Evolutionary conservation across 768 basidiomycete species (phyloP), one percentile per base, ranked within the genome.

Genomic region (Amanita brunnescens): DNA sequence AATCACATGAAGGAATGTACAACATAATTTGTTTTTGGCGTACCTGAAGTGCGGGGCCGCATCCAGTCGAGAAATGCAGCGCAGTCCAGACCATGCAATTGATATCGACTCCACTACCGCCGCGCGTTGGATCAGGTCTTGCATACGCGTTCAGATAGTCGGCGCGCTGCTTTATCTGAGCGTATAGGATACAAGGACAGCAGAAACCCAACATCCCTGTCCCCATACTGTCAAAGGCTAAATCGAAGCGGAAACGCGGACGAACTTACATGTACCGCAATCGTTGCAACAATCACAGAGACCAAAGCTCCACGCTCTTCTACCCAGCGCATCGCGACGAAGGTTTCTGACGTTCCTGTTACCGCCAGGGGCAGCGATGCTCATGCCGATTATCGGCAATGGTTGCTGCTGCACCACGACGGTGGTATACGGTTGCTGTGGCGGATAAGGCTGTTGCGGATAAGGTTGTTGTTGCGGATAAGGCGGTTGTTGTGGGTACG

Each of bases 121-220:
- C 73, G 21, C 64, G 63, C 20, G 62, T 59, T 4, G 69, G 72
- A 49, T 73, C 68, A 20, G 71, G 68, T 18, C 49, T 54, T 16
- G 69, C 72, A 16, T 70, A 59, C 1, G 26, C 39, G 32, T 64
- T 57, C 40, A 77, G 59, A 51, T 74, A 67, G 32, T 73, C 67
- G 44, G 66, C 58, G 40, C 75, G 73, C 26, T 60, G 61, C 58
- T 70, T 73, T 61, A 68, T 66, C 52, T 70, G 61, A 26, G 65
- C 62, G 58, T 73, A 74, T 44, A 66, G 54, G 51, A 74, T 53
- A 58, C 72, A 75, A 0, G 75, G 74, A 59, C 64, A 70, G 59
- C 61, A 75, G 26, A 61, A 70, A 1, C 72, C 60, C n/a, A 71
- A 51, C 45, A 67, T 54, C 53, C 68, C 74, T 76, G 20, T 5